Conservation (phyloP, 2,329 filamentous ascomycete species). For the Trichothecium roseum region DNA sequence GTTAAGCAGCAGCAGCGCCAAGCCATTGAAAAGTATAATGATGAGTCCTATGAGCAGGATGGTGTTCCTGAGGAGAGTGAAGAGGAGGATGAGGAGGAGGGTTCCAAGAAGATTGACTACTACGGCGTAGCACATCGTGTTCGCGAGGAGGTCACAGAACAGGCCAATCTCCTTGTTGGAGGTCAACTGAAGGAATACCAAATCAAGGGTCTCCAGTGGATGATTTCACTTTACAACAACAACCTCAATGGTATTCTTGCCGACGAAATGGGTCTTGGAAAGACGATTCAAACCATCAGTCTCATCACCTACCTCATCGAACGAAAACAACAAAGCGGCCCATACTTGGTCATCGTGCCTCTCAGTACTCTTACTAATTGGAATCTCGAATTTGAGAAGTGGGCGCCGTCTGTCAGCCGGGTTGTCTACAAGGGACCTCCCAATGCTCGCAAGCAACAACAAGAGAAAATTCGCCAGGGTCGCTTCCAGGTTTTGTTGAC, state of each 20-base stretch:
- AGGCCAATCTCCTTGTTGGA: conserved; percentile 80
- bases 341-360: conserved; percentile 93
- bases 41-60: conserved; percentile 32
- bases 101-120: conserved; percentile 84
- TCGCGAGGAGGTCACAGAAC: conserved; percentile 79
- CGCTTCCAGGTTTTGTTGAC: conserved; percentile 94
- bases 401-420: conserved; percentile 77
- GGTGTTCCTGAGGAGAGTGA: conserved; percentile 55
- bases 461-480: conserved; percentile 88
- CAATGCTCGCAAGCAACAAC: conserved; percentile 75
- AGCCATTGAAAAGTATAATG: conserved; percentile 68
- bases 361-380: conserved; percentile 96
- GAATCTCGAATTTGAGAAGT: conserved; percentile 98
- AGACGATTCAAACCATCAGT: conserved; percentile 98
- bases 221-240: conserved; percentile 99
- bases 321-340: conserved; percentile 82
- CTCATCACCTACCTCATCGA: conserved; percentile 96
- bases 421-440: conserved; percentile 98
- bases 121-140: conserved; percentile 95
- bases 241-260: conserved; percentile 98
- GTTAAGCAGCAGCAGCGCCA: conserved; percentile 90
- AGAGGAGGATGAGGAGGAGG: conserved; percentile 57
- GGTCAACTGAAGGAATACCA: conserved; percentile 96
- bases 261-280: conserved; percentile 99
- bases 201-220: conserved; percentile 97